Percentiles rank a stretch among this genome's conserved stretches.
phyloP scores from a whole-genome alignment of 2,329 filamentous ascomycete genomes.

The Phoma sp. region DNA sequence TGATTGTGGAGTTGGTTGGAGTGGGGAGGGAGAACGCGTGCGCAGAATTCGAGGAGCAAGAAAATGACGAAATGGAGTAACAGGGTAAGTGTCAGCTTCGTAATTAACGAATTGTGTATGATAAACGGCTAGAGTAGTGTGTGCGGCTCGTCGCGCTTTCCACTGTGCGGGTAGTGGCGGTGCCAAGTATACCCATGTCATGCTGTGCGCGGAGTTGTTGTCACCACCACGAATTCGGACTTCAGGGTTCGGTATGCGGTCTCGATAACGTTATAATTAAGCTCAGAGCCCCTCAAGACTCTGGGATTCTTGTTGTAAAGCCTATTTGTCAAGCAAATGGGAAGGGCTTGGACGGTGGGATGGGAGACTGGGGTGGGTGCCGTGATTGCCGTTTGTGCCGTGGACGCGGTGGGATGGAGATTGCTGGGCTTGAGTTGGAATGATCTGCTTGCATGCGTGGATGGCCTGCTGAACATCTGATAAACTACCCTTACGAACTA shows the following conservation, averaged over 20 bases:
- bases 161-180: background rate
- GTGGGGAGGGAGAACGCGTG: background rate
- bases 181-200: constrained; percentile 3
- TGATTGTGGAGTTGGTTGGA: background rate
- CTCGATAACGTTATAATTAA: constrained; percentile 4
- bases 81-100: background rate
- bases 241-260: background rate
- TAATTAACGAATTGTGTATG: background rate
- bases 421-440: too few species aligned
- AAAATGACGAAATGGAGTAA: background rate
- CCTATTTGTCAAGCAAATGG: constrained; percentile 13
- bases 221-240: background rate
- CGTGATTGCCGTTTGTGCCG: constrained; percentile 7
- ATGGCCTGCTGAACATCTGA: too few species aligned
- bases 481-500: too few species aligned
- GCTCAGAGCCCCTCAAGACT: constrained; percentile 9
- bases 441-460: too few species aligned
- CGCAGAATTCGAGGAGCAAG: background rate
- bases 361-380: constrained; percentile 8
- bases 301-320: background rate
- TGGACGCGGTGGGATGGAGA: too few species aligned
- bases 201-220: background rate
- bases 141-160: background rate
- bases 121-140: background rate
- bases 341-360: constrained; percentile 7